These are phyloP conservation scores for Penicillium canariense DNA, from an alignment of 495 filamentous ascomycete genomes.

Conservation along the genomic window DNA sequence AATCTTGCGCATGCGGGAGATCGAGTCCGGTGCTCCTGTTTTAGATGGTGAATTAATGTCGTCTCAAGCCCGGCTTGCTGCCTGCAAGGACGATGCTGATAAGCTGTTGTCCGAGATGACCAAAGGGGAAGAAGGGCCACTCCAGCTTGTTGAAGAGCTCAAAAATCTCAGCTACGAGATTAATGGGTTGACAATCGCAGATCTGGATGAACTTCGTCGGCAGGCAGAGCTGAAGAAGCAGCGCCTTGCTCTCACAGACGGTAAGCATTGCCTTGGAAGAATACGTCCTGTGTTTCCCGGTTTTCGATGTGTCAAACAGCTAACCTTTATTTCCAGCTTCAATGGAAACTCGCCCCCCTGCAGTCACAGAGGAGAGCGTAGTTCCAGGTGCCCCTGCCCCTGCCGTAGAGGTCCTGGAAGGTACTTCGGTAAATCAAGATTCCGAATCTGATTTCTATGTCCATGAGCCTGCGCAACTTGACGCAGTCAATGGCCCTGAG, in stretches of 20 bases:
- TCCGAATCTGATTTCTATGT: background rate
- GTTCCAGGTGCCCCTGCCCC: background rate
- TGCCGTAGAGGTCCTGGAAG: background rate
- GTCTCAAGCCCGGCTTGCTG: conserved; percentile 46
- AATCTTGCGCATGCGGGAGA: conserved; percentile 49
- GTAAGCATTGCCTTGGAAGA: conserved; percentile 15
- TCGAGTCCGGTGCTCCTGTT: conserved; percentile 55
- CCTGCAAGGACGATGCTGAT: conserved; percentile 55
- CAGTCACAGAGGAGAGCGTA: background rate
- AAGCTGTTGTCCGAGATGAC: conserved; percentile 59
- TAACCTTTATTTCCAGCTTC: background rate
- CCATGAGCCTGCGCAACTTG: background rate
- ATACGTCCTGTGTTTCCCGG: background rate
- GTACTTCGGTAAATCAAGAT: background rate
- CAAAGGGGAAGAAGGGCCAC: conserved; percentile 35
- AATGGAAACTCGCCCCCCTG: background rate
- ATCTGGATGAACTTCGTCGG: conserved; percentile 40
- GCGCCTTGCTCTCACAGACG: conserved; percentile 24
- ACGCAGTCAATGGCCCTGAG: conserved; percentile 3
- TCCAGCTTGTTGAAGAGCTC: conserved; percentile 54
- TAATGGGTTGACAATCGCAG: conserved; percentile 39
- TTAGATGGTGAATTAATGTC: conserved; percentile 49
- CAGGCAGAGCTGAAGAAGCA: conserved; percentile 26
- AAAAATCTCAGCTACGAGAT: conserved; percentile 50
- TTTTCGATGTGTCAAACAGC: background rate